Evolutionary conservation across 2,329 filamentous ascomycete species (phyloP).

Genomic region (Aspergillus intermedius): DNA sequence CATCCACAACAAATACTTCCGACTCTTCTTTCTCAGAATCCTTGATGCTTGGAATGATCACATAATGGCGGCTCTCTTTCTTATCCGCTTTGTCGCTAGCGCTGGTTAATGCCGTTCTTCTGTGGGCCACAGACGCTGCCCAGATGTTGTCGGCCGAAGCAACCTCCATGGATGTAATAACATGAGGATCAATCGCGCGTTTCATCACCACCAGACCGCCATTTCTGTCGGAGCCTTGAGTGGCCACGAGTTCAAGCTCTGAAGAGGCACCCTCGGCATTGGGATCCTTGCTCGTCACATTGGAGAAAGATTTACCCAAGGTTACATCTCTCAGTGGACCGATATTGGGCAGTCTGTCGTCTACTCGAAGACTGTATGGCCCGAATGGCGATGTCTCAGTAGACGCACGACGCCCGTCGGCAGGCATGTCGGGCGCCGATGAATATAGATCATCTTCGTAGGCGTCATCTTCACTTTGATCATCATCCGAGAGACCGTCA

Average conservation of each 20-base stretch:
- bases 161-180: slow-evolving; percentile 64
- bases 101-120: slow-evolving; percentile 42
- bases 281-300: slow-evolving; percentile 42
- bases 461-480: slow-evolving; percentile 53
- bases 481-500: slow-evolving; percentile 53
- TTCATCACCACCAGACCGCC: slow-evolving; percentile 70
- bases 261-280: slow-evolving; percentile 31
- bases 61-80: slow-evolving; percentile 60
- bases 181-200: slow-evolving; percentile 66
- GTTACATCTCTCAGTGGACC: slow-evolving; percentile 72
- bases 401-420: slow-evolving; percentile 10
- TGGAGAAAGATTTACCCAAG: slow-evolving; percentile 53
- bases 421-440: slow-evolving; percentile 19
- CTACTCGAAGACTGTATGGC: slow-evolving; percentile 65
- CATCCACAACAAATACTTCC: slow-evolving; percentile 69
- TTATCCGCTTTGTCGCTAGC: slow-evolving; percentile 46
- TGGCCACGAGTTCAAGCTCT: slow-evolving; percentile 47
- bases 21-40: slow-evolving; percentile 66
- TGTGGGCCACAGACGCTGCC: slow-evolving; percentile 58
- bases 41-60: slow-evolving; percentile 69
- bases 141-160: slow-evolving; percentile 70
- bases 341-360: slow-evolving; percentile 70
- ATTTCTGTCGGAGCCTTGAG: slow-evolving; percentile 51
- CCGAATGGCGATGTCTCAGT: slow-evolving; percentile 27
- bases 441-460: slow-evolving; percentile 50